Conservation (phyloP, 306 rosid genomes). For the Aeschynomene evenia region DNA sequence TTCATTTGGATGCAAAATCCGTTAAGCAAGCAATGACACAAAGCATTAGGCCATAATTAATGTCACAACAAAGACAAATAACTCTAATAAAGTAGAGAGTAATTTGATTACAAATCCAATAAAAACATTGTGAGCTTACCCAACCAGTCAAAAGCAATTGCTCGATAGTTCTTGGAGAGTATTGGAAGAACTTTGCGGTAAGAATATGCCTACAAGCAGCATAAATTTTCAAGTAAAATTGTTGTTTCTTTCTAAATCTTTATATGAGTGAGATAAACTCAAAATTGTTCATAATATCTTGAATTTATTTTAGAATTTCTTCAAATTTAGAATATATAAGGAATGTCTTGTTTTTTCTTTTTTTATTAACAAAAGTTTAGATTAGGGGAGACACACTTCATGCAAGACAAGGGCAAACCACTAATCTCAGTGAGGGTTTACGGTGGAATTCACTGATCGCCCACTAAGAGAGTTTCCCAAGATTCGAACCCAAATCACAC, state of each 20-base stretch:
- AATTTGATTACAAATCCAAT: constrained; percentile 13
- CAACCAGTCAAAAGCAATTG: constrained; percentile 85
- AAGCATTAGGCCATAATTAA: constrained; percentile 20
- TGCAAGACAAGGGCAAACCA: too few relatives aligned
- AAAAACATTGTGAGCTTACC: constrained; percentile 47
- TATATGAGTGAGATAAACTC: background rate
- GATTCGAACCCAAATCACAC: too few relatives aligned
- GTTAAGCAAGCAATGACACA: background rate
- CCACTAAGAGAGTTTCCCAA: too few relatives aligned
- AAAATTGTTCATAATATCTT: background rate
- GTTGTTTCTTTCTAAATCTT: background rate
- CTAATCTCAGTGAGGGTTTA: too few relatives aligned
- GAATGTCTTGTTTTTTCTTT: too few relatives aligned
- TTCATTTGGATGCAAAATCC: background rate
- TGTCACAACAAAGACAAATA: background rate
- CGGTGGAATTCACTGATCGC: too few relatives aligned
- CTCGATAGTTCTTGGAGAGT: constrained; percentile 62
- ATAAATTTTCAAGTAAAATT: constrained; percentile 24
- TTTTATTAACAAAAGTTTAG: too few relatives aligned
- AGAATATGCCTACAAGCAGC: constrained; percentile 73
- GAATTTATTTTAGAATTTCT: background rate
- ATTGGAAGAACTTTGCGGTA: constrained; percentile 80
- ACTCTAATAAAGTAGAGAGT: background rate
- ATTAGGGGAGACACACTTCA: too few relatives aligned
- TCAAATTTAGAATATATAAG: background rate